Conservation (phyloP, 106 monocot genomes). For the Cymbidium sinense region DNA sequence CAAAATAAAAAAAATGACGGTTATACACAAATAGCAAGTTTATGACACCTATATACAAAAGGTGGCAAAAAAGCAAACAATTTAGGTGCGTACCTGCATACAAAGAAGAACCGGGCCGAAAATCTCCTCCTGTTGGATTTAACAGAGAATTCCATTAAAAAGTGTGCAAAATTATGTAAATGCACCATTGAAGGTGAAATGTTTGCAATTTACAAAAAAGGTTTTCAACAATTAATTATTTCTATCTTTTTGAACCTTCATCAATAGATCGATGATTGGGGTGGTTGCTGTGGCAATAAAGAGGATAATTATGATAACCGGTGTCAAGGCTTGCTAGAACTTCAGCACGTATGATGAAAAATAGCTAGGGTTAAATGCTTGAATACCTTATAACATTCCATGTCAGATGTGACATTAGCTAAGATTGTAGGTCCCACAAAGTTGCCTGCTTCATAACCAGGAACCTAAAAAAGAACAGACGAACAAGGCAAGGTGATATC, state of each 20-base stretch:
- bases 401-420: constrained; percentile 62
- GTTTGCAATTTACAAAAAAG: not conserved
- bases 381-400: constrained; percentile 91
- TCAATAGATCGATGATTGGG: not conserved
- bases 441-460: constrained; percentile 79
- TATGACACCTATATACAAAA: not conserved
- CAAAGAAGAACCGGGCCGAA: constrained; percentile 96
- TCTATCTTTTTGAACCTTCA: not conserved
- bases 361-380: not conserved
- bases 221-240: not conserved
- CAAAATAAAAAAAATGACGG: not conserved
- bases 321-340: not conserved
- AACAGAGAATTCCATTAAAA: constrained; percentile 9
- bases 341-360: not conserved
- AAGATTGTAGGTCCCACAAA: constrained; percentile 95
- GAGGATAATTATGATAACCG: not conserved
- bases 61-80: not conserved
- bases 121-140: constrained; percentile 84
- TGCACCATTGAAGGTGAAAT: not conserved
- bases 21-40: not conserved
- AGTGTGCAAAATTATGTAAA: not conserved
- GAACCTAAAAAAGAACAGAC: constrained; percentile 43
- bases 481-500: not conserved
- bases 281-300: not conserved
- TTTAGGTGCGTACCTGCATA: constrained; percentile 60